Evolutionary conservation across 768 basidiomycete species (phyloP), one percentile per base, ranked within the genome.

Genomic region (Suillus discolor): DNA sequence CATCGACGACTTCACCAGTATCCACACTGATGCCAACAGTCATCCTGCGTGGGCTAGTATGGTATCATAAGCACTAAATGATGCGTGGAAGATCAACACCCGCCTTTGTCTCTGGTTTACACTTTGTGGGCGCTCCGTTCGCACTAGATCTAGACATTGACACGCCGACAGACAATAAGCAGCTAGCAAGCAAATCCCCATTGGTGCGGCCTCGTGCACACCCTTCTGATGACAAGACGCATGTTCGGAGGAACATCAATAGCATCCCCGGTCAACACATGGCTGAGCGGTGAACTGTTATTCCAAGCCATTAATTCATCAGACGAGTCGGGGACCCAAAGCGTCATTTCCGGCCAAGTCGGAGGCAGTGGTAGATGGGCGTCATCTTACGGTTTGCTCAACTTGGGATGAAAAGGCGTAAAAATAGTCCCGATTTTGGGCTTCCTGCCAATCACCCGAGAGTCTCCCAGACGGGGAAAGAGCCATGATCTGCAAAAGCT

Each of bases 201-300:
- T 60, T 20, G 25, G 42, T 28, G 39, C 41, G 28, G 6, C 41
- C 59, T 60, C 25, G 23, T 25, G n/a, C 8, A 38, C 36, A 16
- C 36, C 36, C 55, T 38, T 57, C 38, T 57, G n/a, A 55, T 55
- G 54, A 34, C 57, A 23, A 57, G 57, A 42, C 39, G 18, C 59
- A 42, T 42, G 41, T 60, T 60, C 16, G 59, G 59, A 18, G 4
- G 59, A n/a, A 42, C 28, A 12, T 18, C 41, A 36, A 55, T 55
- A n/a, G 20, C 54, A 36, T 42, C 39, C 18, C 54, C 54, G 34
- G 57, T 59, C 57, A 25, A 59, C 57, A 41, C 57, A 28, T 41
- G 57, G 57, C 9, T 41, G 39, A 54, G 16, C 28, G 53, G 28
- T 31, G 28, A 54, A 18, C 57, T 25, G 25, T 59, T 25, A 9